Conservation (phyloP, 1,284 basidiomycete genomes). For the Ceratobasidium theobromae region DNA sequence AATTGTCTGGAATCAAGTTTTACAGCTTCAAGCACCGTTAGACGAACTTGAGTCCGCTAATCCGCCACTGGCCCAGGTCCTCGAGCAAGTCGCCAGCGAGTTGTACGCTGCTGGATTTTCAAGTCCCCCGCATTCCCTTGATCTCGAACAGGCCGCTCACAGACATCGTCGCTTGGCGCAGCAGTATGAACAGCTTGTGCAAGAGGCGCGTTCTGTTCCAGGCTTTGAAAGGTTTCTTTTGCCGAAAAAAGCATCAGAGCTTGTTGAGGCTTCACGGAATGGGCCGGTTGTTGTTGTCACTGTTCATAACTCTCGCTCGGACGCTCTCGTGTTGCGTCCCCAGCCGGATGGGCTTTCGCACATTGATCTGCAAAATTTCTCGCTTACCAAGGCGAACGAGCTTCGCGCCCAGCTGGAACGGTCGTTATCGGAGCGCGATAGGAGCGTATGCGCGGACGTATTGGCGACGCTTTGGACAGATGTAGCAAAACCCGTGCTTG, state of each 20-base stretch:
- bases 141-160: background rate
- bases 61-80: background rate
- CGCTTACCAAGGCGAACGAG: background rate
- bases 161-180: background rate
- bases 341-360: background rate
- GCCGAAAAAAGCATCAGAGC: slow-evolving; percentile 33
- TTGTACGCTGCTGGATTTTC: background rate
- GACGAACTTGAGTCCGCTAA: slow-evolving; percentile 1
- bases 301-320: background rate
- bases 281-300: slow-evolving; percentile 41
- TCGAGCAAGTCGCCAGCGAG: background rate
- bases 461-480: background rate
- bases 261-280: slow-evolving; percentile 41
- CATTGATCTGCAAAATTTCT: background rate
- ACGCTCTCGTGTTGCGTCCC: background rate
- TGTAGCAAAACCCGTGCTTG: background rate
- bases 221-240: background rate
- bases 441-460: background rate
- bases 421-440: background rate
- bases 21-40: background rate
- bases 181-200: background rate
- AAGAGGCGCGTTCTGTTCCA: background rate
- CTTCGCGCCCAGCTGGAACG: background rate
- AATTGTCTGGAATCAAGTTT: background rate
- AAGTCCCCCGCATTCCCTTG: background rate